Conservation (phyloP, 345 rosid genomes). For the Linum usitatissimum region DNA sequence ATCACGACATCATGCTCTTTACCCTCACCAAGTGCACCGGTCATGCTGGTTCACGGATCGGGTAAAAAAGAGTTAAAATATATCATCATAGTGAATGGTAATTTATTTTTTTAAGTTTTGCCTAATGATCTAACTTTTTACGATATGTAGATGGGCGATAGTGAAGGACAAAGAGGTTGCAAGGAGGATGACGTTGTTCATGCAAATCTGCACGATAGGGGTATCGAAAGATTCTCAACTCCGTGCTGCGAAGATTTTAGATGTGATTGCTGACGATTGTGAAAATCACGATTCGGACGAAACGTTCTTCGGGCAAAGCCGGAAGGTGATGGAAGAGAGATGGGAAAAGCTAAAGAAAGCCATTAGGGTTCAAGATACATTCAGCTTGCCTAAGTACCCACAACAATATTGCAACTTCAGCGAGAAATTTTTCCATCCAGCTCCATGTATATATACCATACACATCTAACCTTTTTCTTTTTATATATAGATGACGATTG, state of each 20-base stretch:
- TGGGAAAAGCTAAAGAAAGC: constrained; percentile 55
- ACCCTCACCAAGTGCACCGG: constrained; percentile 89
- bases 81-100: no score
- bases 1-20: constrained; percentile 71
- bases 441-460: constrained; percentile 50
- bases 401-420: constrained; percentile 52
- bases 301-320: constrained; percentile 48
- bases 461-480: not conserved
- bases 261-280: constrained; percentile 32
- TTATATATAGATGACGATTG: not conserved
- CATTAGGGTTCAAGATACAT: constrained; percentile 31
- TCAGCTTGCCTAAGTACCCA: constrained; percentile 46
- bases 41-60: constrained; percentile 89
- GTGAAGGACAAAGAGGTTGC: constrained; percentile 65
- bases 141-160: constrained; percentile 55
- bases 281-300: constrained; percentile 10
- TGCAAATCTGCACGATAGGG: constrained; percentile 52
- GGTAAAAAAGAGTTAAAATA: constrained; percentile 30
- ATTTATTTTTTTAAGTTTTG: not conserved
- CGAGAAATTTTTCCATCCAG: constrained; percentile 25
- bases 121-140: not conserved
- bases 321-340: constrained; percentile 37
- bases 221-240: constrained; percentile 81
- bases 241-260: constrained; percentile 64
- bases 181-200: constrained; percentile 48